These are phyloP conservation scores for Dactylellina parvicollis DNA, from an alignment of 2,329 filamentous ascomycete species.

Conservation along the genomic window DNA sequence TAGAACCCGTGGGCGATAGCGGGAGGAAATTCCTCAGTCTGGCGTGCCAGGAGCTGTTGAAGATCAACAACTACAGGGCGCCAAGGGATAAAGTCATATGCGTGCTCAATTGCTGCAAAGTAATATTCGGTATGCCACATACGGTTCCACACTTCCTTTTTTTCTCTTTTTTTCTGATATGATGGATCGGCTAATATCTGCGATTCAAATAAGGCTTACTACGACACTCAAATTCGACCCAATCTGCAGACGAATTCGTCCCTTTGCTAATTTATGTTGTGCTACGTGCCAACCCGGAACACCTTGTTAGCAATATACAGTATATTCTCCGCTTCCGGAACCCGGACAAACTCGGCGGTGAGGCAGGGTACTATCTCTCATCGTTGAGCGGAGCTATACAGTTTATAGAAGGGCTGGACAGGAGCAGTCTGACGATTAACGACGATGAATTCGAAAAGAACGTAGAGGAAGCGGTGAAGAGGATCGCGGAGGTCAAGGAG, in stretches of 20 bases:
- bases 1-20: conserved; percentile 82
- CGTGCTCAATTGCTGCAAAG: conserved; percentile 97
- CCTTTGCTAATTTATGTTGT: conserved; percentile 95
- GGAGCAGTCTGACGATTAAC: conserved; percentile 88
- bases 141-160: no score
- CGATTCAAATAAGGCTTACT: conserved; percentile 73
- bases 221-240: conserved; percentile 90
- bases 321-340: conserved; percentile 97
- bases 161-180: conserved; percentile 48
- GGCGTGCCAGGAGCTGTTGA: conserved; percentile 82
- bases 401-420: conserved; percentile 95
- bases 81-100: conserved; percentile 98
- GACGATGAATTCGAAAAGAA: conserved; percentile 96
- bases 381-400: conserved; percentile 90
- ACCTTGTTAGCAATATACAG: conserved; percentile 96
- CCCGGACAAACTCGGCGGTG: conserved; percentile 95
- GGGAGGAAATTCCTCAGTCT: conserved; percentile 87
- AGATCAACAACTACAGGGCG: conserved; percentile 97
- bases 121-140: conserved; percentile 91
- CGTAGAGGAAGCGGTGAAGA: conserved; percentile 94
- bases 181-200: neutral
- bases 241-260: conserved; percentile 95
- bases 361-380: conserved; percentile 97
- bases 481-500: conserved; percentile 74
- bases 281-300: conserved; percentile 90